A percentile compares a stretch with the other conserved stretches of the same genome.
Conservation (phyloP, 23 red algal species). For the Rhodosorus marinus region DNA sequence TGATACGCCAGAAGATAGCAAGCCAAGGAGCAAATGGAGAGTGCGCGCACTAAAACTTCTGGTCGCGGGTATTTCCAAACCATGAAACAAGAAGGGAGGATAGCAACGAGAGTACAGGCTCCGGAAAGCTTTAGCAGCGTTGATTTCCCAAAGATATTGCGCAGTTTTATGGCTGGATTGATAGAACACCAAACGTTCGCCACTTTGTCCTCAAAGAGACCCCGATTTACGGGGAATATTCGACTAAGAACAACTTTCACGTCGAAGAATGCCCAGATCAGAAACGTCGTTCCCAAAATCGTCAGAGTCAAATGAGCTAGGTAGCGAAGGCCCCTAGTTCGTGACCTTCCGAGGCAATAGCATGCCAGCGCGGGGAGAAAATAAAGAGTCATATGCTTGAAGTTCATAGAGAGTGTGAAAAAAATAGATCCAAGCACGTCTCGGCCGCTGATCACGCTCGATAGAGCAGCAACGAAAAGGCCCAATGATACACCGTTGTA, state of each 20-base stretch:
- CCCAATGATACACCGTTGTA: conserved; percentile 57
- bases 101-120: conserved; percentile 10
- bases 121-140: conserved; percentile 11
- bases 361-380: conserved; percentile 12
- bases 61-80: not conserved
- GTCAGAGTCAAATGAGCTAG: conserved; percentile 3
- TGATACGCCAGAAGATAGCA: conserved; percentile 77
- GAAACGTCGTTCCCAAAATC: conserved; percentile 4
- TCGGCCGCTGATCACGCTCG: conserved; percentile 2
- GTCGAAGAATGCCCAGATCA: not conserved
- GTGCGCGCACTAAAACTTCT: conserved; percentile 11
- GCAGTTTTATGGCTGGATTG: conserved; percentile 19
- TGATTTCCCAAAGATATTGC: not conserved
- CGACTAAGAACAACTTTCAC: conserved; percentile 15
- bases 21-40: conserved; percentile 28
- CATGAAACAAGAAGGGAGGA: conserved; percentile 44
- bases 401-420: conserved; percentile 39
- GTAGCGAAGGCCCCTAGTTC: not conserved
- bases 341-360: not conserved
- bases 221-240: conserved; percentile 63
- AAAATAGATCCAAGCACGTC: conserved; percentile 11
- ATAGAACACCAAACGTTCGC: conserved; percentile 86
- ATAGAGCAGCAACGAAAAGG: conserved; percentile 39
- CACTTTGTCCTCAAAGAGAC: conserved; percentile 97
- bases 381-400: conserved; percentile 88